Evolutionary conservation across 257 asterid species (phyloP).

Genomic region (Anisodus acutangulus): DNA sequence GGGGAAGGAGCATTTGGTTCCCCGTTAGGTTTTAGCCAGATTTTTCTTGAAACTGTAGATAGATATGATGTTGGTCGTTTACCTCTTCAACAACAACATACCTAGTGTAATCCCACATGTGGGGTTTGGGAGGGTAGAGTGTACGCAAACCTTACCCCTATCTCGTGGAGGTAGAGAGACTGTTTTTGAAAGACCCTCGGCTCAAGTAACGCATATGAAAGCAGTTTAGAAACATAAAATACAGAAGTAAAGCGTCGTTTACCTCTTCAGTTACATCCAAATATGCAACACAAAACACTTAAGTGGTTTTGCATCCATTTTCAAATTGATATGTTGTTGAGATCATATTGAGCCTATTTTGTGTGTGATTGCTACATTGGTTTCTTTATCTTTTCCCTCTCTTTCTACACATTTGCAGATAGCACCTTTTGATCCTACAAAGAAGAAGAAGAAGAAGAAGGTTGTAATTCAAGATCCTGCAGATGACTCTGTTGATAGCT

Average conservation of each 20-base stretch:
- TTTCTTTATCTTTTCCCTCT: background rate
- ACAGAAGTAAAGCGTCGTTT: too few relatives aligned
- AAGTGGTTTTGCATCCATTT: background rate
- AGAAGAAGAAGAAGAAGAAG: slow-evolving; percentile 93
- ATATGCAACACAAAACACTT: background rate
- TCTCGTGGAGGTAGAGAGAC: too few relatives aligned
- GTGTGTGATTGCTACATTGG: background rate
- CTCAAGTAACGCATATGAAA: too few relatives aligned
- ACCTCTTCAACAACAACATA: too few relatives aligned
- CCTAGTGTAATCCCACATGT: too few relatives aligned
- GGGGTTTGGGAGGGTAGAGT: too few relatives aligned
- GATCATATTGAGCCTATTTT: background rate
- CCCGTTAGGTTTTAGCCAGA: too few relatives aligned
- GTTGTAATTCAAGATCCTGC: slow-evolving; percentile 76
- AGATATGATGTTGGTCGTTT: background rate
- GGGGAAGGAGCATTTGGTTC: too few relatives aligned
- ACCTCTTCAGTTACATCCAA: background rate
- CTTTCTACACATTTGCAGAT: slow-evolving; percentile 47
- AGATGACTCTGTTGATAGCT: slow-evolving; percentile 66
- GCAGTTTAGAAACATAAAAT: too few relatives aligned
- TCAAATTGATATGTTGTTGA: background rate
- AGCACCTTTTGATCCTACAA: slow-evolving; percentile 83
- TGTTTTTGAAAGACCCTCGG: too few relatives aligned
- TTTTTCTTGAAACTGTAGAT: background rate
- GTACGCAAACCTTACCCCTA: too few relatives aligned